phyloP scores from a whole-genome alignment of 352 stramenopile species.

The Pythium sukuiense region DNA sequence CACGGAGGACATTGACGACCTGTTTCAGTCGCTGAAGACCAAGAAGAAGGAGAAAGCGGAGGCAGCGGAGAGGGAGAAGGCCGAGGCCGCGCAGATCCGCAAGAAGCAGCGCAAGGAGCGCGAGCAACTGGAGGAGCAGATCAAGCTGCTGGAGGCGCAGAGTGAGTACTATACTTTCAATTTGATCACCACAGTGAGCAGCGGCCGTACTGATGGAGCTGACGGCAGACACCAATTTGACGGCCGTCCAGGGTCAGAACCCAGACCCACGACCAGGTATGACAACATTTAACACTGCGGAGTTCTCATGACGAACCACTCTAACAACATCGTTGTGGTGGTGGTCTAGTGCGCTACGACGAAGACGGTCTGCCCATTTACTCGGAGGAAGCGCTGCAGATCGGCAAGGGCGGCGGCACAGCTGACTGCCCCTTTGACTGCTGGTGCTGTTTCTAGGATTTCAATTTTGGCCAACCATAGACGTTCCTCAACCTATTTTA shows the following conservation, averaged over 20 bases:
- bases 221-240: constrained; percentile 75
- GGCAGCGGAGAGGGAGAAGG: constrained; percentile 53
- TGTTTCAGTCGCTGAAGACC: constrained; percentile 74
- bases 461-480: constrained; percentile 30
- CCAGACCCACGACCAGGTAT: constrained; percentile 75
- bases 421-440: constrained; percentile 90
- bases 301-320: no score
- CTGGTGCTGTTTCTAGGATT: constrained; percentile 85
- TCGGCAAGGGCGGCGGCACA: constrained; percentile 80
- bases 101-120: constrained; percentile 57
- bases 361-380: constrained; percentile 88
- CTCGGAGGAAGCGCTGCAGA: constrained; percentile 77
- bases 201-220: constrained; percentile 7
- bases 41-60: constrained; percentile 73
- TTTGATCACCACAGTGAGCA: no score
- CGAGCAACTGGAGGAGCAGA: constrained; percentile 67
- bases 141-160: constrained; percentile 79
- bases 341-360: constrained; percentile 71
- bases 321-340: neutral
- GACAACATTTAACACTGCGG: neutral
- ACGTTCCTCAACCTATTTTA: constrained; percentile 10
- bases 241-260: constrained; percentile 51
- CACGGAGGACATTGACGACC: constrained; percentile 68
- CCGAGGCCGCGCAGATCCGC: constrained; percentile 43
- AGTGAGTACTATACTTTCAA: constrained; percentile 40